Percentiles rank a stretch among this genome's conserved stretches.
Evolutionary conservation across 2,329 filamentous ascomycete genomes (phyloP).

Genomic region (Clarireedia hainanense): DNA sequence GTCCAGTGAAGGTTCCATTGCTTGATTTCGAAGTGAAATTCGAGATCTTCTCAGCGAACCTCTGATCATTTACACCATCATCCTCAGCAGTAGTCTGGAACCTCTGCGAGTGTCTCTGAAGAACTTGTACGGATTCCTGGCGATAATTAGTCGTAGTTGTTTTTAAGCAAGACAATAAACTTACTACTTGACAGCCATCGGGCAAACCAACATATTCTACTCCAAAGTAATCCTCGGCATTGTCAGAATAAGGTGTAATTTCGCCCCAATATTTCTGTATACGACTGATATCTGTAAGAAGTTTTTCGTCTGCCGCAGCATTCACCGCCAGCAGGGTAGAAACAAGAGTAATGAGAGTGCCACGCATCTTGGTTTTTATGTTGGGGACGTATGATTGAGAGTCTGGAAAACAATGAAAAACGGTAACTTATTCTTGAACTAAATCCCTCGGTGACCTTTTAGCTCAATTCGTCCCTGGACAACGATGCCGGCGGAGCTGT

Average conservation of each 20-base stretch:
- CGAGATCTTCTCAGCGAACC: constrained; percentile 40
- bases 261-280: constrained; percentile 37
- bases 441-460: not conserved
- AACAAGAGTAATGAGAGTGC: not conserved
- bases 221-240: constrained; percentile 38
- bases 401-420: not conserved
- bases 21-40: constrained; percentile 36
- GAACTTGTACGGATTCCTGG: constrained; percentile 35
- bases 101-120: constrained; percentile 48
- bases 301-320: not conserved
- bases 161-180: not conserved
- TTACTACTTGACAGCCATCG: constrained; percentile 43
- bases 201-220: constrained; percentile 41
- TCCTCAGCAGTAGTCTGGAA: constrained; percentile 37
- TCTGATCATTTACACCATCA: constrained; percentile 41
- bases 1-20: constrained; percentile 34
- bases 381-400: not conserved
- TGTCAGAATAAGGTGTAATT: constrained; percentile 39
- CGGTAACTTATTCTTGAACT: not conserved
- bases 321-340: not conserved
- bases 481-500: too few species aligned
- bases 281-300: constrained; percentile 27
- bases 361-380: not conserved
- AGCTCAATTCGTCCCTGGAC: too few species aligned
- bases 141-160: not conserved